Conservation (phyloP, 2,329 filamentous ascomycete genomes). For the Hypoxylon sp. region DNA sequence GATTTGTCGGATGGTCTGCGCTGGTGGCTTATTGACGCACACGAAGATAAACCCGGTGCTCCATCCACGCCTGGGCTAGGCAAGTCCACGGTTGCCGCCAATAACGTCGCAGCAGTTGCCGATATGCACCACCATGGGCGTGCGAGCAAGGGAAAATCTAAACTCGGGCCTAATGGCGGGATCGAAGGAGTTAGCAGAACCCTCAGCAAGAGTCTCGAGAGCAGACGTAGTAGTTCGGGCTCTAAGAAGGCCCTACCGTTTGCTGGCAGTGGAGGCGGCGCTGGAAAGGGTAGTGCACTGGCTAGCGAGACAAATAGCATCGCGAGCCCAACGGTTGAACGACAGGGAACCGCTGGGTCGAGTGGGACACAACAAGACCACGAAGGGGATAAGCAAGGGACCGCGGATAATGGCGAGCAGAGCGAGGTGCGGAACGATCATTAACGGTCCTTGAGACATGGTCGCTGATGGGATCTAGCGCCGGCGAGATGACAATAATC, state of each 20-base stretch:
- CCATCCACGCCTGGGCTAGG: conserved; percentile 93
- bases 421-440: conserved; percentile 67
- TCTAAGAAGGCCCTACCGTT: conserved; percentile 82
- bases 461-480: conserved; percentile 53
- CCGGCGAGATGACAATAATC: conserved; percentile 38
- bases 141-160: conserved; percentile 59
- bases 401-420: conserved; percentile 39
- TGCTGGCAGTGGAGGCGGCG: conserved; percentile 58
- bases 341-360: conserved; percentile 44
- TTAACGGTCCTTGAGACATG: conserved; percentile 64
- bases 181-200: conserved; percentile 83
- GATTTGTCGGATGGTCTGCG: conserved; percentile 93
- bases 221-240: conserved; percentile 87
- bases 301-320: conserved; percentile 73
- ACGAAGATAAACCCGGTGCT: conserved; percentile 91
- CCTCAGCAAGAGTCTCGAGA: conserved; percentile 89
- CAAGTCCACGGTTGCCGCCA: conserved; percentile 91
- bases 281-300: conserved; percentile 66
- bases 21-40: conserved; percentile 96
- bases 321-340: conserved; percentile 55
- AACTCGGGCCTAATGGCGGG: conserved; percentile 65
- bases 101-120: conserved; percentile 87
- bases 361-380: conserved; percentile 49
- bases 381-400: conserved; percentile 45
- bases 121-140: conserved; percentile 71